phyloP scores from a whole-genome alignment of 169 alveolate genomes.

The Cryptosporidium andersoni region DNA sequence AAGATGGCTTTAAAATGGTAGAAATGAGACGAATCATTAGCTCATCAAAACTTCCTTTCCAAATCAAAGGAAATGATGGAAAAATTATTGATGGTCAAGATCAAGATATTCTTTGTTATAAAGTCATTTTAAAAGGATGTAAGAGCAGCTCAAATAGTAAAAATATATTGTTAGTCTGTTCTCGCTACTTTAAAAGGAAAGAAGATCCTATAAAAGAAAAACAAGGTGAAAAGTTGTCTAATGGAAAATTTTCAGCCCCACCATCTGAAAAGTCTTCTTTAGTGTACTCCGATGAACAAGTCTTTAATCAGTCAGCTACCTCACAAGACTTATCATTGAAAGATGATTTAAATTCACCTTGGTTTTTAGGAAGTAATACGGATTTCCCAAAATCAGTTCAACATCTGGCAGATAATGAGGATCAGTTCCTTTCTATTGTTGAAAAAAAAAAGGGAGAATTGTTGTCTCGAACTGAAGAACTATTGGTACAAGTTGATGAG shows the following conservation, averaged over 20 bases:
- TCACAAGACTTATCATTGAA: too few species aligned
- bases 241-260: too few species aligned
- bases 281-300: too few species aligned
- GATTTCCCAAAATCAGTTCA: constrained; percentile 41
- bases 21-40: constrained; percentile 62
- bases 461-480: constrained; percentile 15
- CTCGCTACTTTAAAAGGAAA: constrained; percentile 45
- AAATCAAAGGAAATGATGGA: constrained; percentile 70
- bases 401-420: constrained; percentile 28
- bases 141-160: constrained; percentile 11
- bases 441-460: constrained; percentile 29
- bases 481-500: constrained; percentile 29
- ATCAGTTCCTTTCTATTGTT: constrained; percentile 12
- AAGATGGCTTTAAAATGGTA: constrained; percentile 62
- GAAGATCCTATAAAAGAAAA: not conserved
- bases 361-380: constrained; percentile 37
- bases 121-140: constrained; percentile 44
- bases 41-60: constrained; percentile 59
- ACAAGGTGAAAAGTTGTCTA: too few species aligned
- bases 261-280: too few species aligned
- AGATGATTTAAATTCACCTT: constrained; percentile 7
- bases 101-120: constrained; percentile 48
- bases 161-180: constrained; percentile 42
- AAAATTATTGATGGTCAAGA: constrained; percentile 30
- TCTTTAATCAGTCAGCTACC: too few species aligned